Evolutionary conservation across 2,329 filamentous ascomycete genomes (phyloP), one percentile per base, ranked within the genome.

Genomic region (Ambrosiella cleistominuta): DNA sequence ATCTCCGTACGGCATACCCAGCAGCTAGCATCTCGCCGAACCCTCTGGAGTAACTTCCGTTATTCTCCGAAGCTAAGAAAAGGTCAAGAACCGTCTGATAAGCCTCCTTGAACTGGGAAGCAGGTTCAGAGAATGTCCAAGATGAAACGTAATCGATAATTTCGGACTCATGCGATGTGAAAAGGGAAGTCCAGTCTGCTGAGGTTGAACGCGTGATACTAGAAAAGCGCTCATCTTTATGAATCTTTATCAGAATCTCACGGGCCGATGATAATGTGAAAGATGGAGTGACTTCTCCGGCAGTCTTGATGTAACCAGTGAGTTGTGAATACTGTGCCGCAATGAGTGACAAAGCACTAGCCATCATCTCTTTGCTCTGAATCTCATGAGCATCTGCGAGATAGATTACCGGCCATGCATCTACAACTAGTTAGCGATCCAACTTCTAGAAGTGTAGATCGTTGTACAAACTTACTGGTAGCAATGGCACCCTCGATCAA

Each of bases 351-450:
- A 98, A 76, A 0, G 89, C 86, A 72, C 98, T 93, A 70, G 95
- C 93, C 53, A 83, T 90, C 17, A 97, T 68, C 63, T 94, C 91
- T 60, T 84, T 85, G 64, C 80, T 93, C 62, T 86, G 80, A 64
- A 97, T 76, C 72, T 98, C 91, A 66, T 85, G 91, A 8, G 89
- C 93, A 67, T 95, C 96, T n/a, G 82, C 90, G 1, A 98, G 77
- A 66, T 97, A 93, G 60, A 97, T 93, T n/a, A 97, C 74, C 1
- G 91, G 87, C 65, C 96, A 88, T 15, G 85, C 91, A 61, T 95
- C 86, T 91, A 63, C 42, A 51, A 17, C 3, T 58, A 57, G 60
- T 61, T 38, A 57, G 56, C 13, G 11, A 35, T n/a, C 7, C 35
- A 36, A 19, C 36, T 54, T 11, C 27, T 27, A 3, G 27, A 27